Base-by-base conservation (phyloP, 2,329 filamentous ascomycete species). In the Diaporthe australafricana region DNA sequence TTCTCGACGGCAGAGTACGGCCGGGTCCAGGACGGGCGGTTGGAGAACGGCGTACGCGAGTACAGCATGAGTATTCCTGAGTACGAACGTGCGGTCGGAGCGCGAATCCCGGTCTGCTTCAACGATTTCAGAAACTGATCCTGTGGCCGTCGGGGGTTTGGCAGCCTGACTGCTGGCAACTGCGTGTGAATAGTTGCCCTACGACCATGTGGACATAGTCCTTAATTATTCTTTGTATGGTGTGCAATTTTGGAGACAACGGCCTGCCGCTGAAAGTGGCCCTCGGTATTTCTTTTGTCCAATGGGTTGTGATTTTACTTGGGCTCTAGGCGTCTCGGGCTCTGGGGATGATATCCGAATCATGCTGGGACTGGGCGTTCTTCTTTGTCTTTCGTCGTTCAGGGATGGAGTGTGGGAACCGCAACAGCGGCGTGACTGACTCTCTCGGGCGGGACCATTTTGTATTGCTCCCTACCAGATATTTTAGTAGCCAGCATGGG, bases 11-110 rank as follows among this genome's bases (percentile, higher is more conserved):
- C 53, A 11, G 72, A 73, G 27, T 42, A 68, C 12, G 68, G 71
- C n/a, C 65, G 72, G 12, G 30, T 65, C 45, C 72, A 73, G 57
- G 50, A 72, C 30, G 65, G 72, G 6, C 72, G 72, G n/a, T 67
- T 69, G 20, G 60, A 71, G 42, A 67, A 72, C 22, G 70, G 57
- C 6, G 22, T 22, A 17, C 42, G 42, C 17, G 53, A 69, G 5
- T 73, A 62, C 56, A 45, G 32, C 25, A 47, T 73, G 42, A 73
- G 72, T 55, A 20, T 20, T 6, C 48, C 69, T 17, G 17, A 35
- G 7, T 72, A 73, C 35, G 22, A 68, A 11, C 72, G 72, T 47
- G 72, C 72, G 3, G 42, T 32, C 11, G 69, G 70, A 32, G 30
- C 6, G 5, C 42, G 35, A n/a, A 52, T 73, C 48, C 45, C 45